Evolutionary conservation across 176 grass and related monocot species (phyloP).

Genomic region (Musa troglodytarum): DNA sequence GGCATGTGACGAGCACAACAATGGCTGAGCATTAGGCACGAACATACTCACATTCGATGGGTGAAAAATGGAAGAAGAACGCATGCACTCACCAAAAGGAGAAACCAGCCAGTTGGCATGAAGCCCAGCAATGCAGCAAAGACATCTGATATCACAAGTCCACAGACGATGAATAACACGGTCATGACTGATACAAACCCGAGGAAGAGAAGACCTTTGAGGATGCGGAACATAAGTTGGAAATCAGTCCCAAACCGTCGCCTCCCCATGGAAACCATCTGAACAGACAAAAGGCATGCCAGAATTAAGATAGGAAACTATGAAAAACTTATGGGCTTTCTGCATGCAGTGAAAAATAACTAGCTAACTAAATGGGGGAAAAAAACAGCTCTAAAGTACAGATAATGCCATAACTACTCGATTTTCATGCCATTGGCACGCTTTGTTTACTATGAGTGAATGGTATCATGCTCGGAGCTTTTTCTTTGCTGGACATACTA

Average conservation of each 20-base stretch:
- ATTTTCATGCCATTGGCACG: background rate
- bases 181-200: slow-evolving; percentile 76
- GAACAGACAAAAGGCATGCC: background rate
- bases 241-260: slow-evolving; percentile 53
- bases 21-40: background rate
- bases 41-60: background rate
- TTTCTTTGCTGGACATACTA: background rate
- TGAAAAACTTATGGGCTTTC: background rate
- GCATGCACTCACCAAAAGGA: slow-evolving; percentile 74
- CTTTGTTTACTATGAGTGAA: no score
- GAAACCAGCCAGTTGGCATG: slow-evolving; percentile 82
- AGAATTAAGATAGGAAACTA: background rate
- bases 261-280: slow-evolving; percentile 86
- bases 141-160: slow-evolving; percentile 64
- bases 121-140: slow-evolving; percentile 68
- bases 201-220: slow-evolving; percentile 87
- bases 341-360: background rate
- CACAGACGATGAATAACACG: slow-evolving; percentile 54
- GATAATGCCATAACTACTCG: slow-evolving; percentile 8
- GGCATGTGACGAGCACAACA: background rate
- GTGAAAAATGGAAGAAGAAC: background rate
- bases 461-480: no score
- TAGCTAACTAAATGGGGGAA: background rate
- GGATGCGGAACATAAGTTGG: slow-evolving; percentile 91
- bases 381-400: background rate